Conservation (phyloP, 805 yeast species). For the Yarrowia deformans region DNA sequence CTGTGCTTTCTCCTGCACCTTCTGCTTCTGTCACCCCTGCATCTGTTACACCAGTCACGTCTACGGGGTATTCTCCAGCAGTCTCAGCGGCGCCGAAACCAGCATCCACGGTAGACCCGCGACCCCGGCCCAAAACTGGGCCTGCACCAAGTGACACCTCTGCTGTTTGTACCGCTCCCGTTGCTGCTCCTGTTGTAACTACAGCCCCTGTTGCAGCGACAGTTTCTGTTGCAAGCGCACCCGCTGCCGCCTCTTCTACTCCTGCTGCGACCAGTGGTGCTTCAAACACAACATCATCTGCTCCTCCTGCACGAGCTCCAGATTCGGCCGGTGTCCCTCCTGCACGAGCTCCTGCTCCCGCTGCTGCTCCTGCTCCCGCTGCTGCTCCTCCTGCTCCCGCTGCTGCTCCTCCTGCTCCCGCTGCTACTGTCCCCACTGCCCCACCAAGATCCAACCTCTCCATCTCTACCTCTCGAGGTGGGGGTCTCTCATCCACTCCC, state of each 20-base stretch:
- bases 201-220: no score
- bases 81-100: neutral
- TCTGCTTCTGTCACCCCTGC: neutral
- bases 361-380: neutral
- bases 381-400: neutral
- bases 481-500: neutral
- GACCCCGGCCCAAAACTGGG: neutral
- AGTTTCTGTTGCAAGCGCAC: neutral
- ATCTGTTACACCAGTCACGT: neutral
- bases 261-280: neutral
- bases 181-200: no score
- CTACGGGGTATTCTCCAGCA: neutral
- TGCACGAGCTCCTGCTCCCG: neutral
- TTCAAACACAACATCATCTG: neutral
- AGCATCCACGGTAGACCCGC: neutral
- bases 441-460: neutral
- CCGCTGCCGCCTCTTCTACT: neutral
- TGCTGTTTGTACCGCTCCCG: neutral
- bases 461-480: neutral
- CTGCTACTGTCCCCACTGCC: neutral
- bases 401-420: neutral
- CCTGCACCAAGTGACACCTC: neutral
- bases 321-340: no score
- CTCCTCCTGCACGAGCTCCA: neutral
- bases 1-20: neutral